Percentiles rank a stretch among this genome's conserved stretches.
phyloP scores from a whole-genome alignment of 78 protist genomes.

The Planoprotostelium fungivorum region DNA sequence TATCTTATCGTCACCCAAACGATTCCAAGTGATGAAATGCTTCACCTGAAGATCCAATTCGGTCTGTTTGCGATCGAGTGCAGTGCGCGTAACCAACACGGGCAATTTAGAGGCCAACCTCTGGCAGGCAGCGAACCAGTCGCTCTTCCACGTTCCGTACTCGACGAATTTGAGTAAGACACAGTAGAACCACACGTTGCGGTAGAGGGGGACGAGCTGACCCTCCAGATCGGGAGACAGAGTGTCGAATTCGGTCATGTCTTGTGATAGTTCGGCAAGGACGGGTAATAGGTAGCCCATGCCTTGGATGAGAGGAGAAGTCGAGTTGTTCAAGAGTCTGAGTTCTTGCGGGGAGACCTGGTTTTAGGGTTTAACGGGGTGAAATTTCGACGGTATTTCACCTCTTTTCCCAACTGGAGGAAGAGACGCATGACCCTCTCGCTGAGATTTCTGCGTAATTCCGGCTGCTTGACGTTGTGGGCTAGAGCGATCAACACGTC shows the following conservation, averaged over 20 bases:
- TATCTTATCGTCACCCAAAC: not conserved
- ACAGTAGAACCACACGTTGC: constrained; percentile 60
- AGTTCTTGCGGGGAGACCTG: constrained; percentile 13
- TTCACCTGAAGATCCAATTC: not conserved
- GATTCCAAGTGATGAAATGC: not conserved
- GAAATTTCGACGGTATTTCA: not conserved
- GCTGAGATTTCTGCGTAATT: constrained; percentile 36
- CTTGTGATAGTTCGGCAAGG: constrained; percentile 26
- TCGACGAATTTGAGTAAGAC: constrained; percentile 37
- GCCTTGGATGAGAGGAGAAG: constrained; percentile 55
- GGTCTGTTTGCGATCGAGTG: not conserved
- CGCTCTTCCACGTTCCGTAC: constrained; percentile 49
- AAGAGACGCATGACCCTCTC: constrained; percentile 30
- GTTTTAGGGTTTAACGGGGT: not conserved
- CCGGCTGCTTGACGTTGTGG: constrained; percentile 6
- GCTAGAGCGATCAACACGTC: constrained; percentile 8
- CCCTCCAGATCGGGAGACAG: not conserved
- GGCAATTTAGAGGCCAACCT: constrained; percentile 14
- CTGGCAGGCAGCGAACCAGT: constrained; percentile 37
- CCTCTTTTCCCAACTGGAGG: constrained; percentile 41
- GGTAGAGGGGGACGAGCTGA: constrained; percentile 11
- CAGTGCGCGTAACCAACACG: not conserved
- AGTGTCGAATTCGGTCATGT: not conserved
- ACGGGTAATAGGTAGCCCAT: constrained; percentile 61
- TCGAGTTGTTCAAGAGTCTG: not conserved